These are phyloP conservation scores for Neocallimastix lanati DNA, from an alignment of 192 early-diverging fungal species.

Conservation along the genomic window DNA sequence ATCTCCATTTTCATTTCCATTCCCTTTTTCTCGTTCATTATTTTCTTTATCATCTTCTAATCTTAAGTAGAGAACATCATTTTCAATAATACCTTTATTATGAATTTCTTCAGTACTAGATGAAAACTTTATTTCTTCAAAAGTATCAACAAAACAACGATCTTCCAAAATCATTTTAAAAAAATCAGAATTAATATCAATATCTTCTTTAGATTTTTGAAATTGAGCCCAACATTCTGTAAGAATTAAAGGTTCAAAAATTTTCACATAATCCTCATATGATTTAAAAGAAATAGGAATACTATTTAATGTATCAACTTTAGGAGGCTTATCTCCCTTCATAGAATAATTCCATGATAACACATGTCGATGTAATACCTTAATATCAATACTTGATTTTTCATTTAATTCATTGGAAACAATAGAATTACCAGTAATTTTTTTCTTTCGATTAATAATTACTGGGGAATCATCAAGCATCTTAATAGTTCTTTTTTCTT, in stretches of 20 bases:
- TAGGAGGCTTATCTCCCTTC: slow-evolving; percentile 33
- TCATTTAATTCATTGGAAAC: background rate
- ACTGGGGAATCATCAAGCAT: background rate
- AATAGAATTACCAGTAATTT: background rate
- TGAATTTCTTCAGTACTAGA: background rate
- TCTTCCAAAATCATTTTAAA: slow-evolving; percentile 20
- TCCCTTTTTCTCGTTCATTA: background rate
- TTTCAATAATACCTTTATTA: background rate
- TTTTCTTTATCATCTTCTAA: background rate
- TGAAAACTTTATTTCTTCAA: slow-evolving; percentile 17
- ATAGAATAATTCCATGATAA: slow-evolving; percentile 38
- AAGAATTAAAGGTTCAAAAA: slow-evolving; percentile 66
- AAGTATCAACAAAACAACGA: slow-evolving; percentile 49
- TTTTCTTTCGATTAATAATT: background rate
- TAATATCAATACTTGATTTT: background rate
- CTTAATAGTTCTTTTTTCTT: background rate
- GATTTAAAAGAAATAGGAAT: slow-evolving; percentile 44
- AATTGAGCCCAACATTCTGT: slow-evolving; percentile 77
- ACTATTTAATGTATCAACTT: slow-evolving; percentile 8
- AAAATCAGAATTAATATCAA: slow-evolving; percentile 19
- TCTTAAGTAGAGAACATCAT: background rate
- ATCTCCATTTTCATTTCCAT: too few relatives aligned
- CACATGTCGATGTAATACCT: slow-evolving; percentile 29
- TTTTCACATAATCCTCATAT: slow-evolving; percentile 31
- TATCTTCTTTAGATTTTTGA: slow-evolving; percentile 46